These are phyloP conservation scores for Litchi chinensis DNA, from an alignment of 345 rosid species.

Conservation along the genomic window DNA sequence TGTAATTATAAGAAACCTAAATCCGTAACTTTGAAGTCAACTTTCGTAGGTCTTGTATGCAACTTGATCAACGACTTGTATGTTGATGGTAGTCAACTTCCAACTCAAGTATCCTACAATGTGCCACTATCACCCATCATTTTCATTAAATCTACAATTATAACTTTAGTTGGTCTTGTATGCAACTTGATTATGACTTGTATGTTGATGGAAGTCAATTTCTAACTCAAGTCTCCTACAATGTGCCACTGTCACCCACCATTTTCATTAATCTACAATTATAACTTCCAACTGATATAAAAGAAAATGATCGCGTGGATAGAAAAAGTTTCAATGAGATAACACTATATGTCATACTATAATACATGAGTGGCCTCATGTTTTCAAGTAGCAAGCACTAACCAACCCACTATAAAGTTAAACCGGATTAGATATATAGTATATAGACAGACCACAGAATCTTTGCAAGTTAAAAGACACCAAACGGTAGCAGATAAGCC, in stretches of 20 bases:
- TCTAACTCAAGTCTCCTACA: neutral
- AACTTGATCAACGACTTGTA: neutral
- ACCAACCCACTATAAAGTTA: neutral
- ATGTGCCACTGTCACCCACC: neutral
- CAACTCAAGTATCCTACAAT: too few species aligned
- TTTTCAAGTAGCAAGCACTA: neutral
- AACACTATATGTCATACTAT: neutral
- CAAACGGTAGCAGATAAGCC: neutral
- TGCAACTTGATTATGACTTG: too few species aligned
- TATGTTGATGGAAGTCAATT: neutral
- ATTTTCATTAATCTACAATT: neutral
- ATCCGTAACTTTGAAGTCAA: too few species aligned
- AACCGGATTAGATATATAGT: neutral
- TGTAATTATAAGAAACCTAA: too few species aligned
- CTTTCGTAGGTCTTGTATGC: neutral
- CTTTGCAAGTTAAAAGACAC: neutral
- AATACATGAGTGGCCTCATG: neutral
- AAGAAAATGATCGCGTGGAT: neutral
- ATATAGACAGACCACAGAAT: neutral
- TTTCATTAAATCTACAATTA: too few species aligned
- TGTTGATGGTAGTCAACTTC: too few species aligned
- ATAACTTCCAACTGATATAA: neutral
- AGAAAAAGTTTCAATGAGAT: neutral
- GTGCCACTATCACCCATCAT: too few species aligned
- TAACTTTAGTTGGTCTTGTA: too few species aligned